phyloP scores from a whole-genome alignment of 78 protist species.

The Chrysochromulina parva region DNA sequence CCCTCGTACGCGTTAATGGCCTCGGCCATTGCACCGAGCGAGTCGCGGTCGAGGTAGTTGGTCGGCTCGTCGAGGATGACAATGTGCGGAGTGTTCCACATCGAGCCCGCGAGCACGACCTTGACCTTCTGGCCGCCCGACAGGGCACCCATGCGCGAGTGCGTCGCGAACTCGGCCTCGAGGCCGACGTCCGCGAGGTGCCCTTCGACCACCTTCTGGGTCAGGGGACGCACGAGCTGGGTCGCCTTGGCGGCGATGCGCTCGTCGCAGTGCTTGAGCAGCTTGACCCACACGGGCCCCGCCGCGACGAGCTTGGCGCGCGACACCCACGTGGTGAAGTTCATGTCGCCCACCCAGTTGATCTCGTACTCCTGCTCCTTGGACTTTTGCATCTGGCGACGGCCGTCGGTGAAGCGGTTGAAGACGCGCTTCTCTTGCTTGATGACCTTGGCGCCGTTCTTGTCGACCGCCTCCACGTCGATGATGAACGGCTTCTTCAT shows the following conservation, averaged over 20 bases:
- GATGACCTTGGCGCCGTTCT: constrained; percentile 33
- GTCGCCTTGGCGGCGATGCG: constrained; percentile 34
- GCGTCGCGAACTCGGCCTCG: constrained; percentile 55
- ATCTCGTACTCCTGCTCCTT: constrained; percentile 46
- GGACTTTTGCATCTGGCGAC: constrained; percentile 27
- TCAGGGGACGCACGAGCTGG: constrained; percentile 55
- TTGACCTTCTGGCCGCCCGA: constrained; percentile 67
- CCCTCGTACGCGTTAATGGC: constrained; percentile 41
- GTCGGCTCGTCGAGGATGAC: constrained; percentile 90
- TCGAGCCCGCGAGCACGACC: constrained; percentile 42
- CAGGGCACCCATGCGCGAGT: constrained; percentile 45
- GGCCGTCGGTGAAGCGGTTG: constrained; percentile 50
- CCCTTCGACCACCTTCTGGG: constrained; percentile 59
- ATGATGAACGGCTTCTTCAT: constrained; percentile 25
- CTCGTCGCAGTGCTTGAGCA: constrained; percentile 61
- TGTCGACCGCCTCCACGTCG: background rate
- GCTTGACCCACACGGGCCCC: constrained; percentile 46
- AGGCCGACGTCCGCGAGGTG: constrained; percentile 52
- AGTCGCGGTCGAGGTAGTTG: constrained; percentile 83
- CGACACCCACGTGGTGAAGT: constrained; percentile 28
- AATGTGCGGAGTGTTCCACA: constrained; percentile 49
- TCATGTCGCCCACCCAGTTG: constrained; percentile 20
- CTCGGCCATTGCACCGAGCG: constrained; percentile 40
- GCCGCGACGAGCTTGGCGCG: constrained; percentile 43
- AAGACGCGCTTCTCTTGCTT: constrained; percentile 45